Conservation (phyloP, 495 filamentous ascomycete species). For the Apodospora peruviana region DNA sequence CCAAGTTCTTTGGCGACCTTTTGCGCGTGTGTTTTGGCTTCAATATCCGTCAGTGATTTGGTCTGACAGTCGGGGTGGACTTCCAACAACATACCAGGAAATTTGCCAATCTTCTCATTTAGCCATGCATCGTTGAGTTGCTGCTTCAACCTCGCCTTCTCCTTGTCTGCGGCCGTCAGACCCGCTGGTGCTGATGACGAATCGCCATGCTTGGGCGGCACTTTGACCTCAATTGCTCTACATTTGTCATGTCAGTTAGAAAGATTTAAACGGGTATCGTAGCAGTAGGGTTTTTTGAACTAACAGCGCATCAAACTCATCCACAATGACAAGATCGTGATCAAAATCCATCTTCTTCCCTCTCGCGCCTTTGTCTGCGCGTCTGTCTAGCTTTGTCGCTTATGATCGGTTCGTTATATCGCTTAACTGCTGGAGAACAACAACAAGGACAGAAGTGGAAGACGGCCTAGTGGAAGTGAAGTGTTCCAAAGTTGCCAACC, state of each 20-base stretch:
- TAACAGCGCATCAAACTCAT: conserved; percentile 46
- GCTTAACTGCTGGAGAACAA: too few species aligned
- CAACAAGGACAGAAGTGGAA: too few species aligned
- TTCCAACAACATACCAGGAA: conserved; percentile 15
- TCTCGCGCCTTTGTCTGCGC: too few species aligned
- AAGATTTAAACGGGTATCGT: background rate
- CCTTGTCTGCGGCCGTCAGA: background rate
- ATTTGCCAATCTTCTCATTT: conserved; percentile 19
- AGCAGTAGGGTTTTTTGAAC: too few species aligned
- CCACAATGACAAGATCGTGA: conserved; percentile 33
- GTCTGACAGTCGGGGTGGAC: background rate
- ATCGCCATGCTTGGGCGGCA: conserved; percentile 6
- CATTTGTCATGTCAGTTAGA: background rate
- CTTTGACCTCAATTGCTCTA: conserved; percentile 12
- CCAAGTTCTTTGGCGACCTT: conserved; percentile 64
- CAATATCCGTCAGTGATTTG: background rate
- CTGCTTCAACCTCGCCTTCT: conserved; percentile 2
- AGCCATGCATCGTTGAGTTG: conserved; percentile 9
- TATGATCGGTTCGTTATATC: too few species aligned
- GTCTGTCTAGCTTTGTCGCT: too few species aligned
- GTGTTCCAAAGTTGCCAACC: too few species aligned
- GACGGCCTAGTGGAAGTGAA: too few species aligned
- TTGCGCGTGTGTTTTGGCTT: conserved; percentile 77
- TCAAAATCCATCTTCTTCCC: conserved; percentile 17
- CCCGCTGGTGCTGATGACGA: background rate